Evolutionary conservation across 345 rosid species (phyloP).

Genomic region (Eutrema japonicum): DNA sequence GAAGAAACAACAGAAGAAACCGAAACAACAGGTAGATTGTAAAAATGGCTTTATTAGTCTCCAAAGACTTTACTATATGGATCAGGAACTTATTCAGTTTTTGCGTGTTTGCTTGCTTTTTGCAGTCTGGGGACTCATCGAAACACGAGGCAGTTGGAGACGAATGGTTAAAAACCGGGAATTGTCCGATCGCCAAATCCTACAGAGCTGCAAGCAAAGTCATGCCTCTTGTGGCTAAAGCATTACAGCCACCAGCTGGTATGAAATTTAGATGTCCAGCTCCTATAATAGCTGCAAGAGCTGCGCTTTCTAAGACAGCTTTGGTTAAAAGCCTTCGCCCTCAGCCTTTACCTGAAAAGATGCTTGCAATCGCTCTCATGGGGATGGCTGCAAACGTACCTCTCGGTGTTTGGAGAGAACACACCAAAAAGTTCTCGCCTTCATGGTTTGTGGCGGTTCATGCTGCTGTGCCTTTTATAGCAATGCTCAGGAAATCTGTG

Average conservation of each 20-base stretch:
- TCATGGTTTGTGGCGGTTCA: conserved; percentile 89
- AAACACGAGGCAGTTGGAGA: conserved; percentile 75
- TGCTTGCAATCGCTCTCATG: conserved; percentile 75
- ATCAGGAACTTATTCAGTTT: conserved; percentile 14
- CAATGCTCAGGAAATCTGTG: conserved; percentile 86
- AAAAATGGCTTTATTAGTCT: not conserved
- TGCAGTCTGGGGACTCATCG: conserved; percentile 57
- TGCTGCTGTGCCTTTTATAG: conserved; percentile 95
- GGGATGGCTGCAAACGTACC: conserved; percentile 93
- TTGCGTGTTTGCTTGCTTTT: conserved; percentile 12
- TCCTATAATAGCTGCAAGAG: conserved; percentile 80
- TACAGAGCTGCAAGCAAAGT: conserved; percentile 73
- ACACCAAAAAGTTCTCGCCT: conserved; percentile 75
- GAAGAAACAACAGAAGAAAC: conserved; percentile 69
- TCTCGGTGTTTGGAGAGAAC: conserved; percentile 87
- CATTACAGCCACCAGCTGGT: conserved; percentile 67
- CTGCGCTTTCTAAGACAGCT: conserved; percentile 77
- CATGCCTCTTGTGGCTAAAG: conserved; percentile 71
- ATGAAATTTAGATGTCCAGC: conserved; percentile 77
- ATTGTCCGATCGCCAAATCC: conserved; percentile 90
- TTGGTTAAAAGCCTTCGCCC: conserved; percentile 76
- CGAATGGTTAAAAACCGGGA: conserved; percentile 80
- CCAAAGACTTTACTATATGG: not conserved
- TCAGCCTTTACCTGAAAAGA: conserved; percentile 84
- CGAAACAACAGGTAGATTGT: conserved; percentile 64